These are phyloP conservation scores for Antitrichia curtipendula DNA, from an alignment of 225 moss, liverwort and hornwort genomes.

Conservation along the genomic window DNA sequence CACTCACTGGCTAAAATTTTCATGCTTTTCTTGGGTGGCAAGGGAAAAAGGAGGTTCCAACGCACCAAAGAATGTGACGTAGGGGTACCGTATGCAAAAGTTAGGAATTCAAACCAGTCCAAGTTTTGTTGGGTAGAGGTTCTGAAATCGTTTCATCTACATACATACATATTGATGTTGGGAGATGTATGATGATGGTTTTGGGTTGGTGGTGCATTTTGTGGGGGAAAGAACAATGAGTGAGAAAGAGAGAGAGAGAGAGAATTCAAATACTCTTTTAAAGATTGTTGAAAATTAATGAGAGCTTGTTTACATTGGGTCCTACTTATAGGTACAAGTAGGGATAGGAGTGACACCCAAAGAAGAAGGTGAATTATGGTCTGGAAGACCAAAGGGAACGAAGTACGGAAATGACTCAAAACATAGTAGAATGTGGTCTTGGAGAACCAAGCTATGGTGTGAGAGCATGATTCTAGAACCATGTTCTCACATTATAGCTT, in stretches of 20 bases:
- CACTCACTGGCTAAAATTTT: neutral
- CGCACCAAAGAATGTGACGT: rapidly evolving
- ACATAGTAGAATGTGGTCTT: neutral
- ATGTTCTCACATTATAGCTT: rapidly evolving
- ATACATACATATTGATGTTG: neutral
- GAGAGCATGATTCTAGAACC: rapidly evolving
- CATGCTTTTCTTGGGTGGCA: neutral
- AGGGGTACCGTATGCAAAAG: neutral
- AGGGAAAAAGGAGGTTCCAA: neutral
- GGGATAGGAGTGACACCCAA: rapidly evolving
- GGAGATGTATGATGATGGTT: no score
- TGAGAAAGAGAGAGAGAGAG: no score
- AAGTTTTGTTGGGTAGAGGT: neutral
- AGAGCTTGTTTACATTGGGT: neutral
- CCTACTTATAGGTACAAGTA: neutral
- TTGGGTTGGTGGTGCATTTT: rapidly evolving
- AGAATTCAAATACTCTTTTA: rapidly evolving
- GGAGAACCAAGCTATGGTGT: rapidly evolving
- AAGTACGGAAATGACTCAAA: rapidly evolving
- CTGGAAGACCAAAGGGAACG: rapidly evolving
- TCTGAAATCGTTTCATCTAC: neutral
- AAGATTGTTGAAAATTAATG: neutral
- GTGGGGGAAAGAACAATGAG: no score
- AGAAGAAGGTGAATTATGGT: rapidly evolving
- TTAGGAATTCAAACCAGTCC: neutral